A percentile compares a stretch with the other conserved stretches of the same genome.
phyloP scores from a whole-genome alignment of 176 grass and related monocot genomes.

The Tillandsia leiboldiana region DNA sequence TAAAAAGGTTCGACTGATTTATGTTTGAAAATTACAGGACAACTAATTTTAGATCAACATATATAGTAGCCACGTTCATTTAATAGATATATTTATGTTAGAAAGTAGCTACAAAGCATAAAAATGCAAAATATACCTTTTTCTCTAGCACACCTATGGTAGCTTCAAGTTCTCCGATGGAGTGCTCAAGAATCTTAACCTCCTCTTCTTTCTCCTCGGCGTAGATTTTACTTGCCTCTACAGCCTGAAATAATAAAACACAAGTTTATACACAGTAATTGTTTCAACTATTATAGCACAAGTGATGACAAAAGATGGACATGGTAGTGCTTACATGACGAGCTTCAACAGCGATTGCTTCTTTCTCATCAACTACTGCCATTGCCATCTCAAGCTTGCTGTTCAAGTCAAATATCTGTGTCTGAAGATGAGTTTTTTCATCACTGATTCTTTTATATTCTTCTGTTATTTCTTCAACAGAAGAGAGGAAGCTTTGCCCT shows the following conservation, averaged over 20 bases:
- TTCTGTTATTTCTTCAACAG: constrained; percentile 36
- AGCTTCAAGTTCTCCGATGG: constrained; percentile 71
- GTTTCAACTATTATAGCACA: neutral
- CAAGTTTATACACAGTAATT: constrained; percentile 19
- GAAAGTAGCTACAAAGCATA: neutral
- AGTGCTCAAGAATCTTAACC: constrained; percentile 77
- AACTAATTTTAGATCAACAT: neutral
- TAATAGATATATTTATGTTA: neutral
- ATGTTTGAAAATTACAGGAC: neutral
- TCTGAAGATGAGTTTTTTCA: constrained; percentile 35
- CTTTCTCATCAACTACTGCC: constrained; percentile 82
- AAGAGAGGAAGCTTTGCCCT: constrained; percentile 27
- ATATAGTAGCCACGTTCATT: neutral
- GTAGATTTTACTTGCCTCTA: constrained; percentile 59
- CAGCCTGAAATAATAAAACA: constrained; percentile 37
- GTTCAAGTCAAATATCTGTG: constrained; percentile 42
- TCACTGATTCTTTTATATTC: constrained; percentile 32
- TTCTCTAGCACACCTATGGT: constrained; percentile 73
- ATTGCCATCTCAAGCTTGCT: constrained; percentile 61
- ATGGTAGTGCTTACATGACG: constrained; percentile 45
- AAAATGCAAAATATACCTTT: constrained; percentile 36
- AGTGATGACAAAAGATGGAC: neutral
- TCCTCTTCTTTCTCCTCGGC: constrained; percentile 83
- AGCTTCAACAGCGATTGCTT: constrained; percentile 73
- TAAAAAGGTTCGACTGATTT: neutral